These are phyloP conservation scores for Lactifluus hygrophoroides DNA, from an alignment of 768 basidiomycete species.

Conservation along the genomic window DNA sequence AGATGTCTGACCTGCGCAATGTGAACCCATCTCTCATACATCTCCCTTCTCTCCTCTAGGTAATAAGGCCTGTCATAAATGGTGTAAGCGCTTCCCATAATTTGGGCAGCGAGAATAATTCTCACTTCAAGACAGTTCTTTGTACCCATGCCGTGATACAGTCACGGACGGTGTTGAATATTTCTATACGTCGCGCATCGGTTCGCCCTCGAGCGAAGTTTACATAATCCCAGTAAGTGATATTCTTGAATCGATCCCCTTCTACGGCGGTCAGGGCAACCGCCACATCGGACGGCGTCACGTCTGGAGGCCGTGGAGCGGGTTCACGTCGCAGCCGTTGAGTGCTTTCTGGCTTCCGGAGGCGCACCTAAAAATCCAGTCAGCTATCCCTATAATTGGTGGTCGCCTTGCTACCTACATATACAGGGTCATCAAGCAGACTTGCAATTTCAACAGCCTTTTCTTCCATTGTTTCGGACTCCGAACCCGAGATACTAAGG, in stretches of 20 bases:
- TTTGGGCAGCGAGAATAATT: neutral
- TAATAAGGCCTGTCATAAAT: neutral
- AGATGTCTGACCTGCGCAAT: slow-evolving; percentile 6
- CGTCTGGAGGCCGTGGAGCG: neutral
- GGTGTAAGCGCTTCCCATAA: neutral
- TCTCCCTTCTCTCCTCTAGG: neutral
- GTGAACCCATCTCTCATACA: slow-evolving; percentile 5
- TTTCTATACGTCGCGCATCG: neutral
- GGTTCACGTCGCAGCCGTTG: neutral
- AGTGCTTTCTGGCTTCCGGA: neutral
- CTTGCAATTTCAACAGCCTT: neutral
- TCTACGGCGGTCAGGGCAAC: slow-evolving; percentile 7
- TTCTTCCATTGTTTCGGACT: slow-evolving; percentile 2
- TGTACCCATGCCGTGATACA: slow-evolving; percentile 1
- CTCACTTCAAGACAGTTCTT: neutral
- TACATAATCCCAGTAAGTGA: slow-evolving; percentile 14
- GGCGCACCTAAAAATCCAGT: neutral
- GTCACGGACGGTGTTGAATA: slow-evolving; percentile 3
- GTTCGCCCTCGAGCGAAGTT: neutral
- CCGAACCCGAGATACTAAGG: neutral
- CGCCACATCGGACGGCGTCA: slow-evolving; percentile 1
- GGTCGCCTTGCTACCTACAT: neutral
- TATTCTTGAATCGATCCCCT: slow-evolving; percentile 9
- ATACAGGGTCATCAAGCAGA: neutral
- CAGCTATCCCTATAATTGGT: neutral